Conservation (phyloP, 108 stramenopile species). For the Nitzschia palea region DNA sequence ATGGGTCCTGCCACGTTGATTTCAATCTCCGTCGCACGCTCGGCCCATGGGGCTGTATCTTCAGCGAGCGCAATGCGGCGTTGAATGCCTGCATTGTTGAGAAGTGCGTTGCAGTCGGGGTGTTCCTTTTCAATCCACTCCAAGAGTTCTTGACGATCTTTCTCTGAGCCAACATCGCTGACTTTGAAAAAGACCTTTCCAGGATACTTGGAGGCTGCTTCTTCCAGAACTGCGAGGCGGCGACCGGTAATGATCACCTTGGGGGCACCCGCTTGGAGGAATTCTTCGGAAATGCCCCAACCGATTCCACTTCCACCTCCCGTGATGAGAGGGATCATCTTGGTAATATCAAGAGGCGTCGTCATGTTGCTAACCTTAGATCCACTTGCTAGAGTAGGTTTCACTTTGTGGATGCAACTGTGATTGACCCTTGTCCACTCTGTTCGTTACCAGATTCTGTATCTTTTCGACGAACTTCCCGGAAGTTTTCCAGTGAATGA, state of each 20-base stretch:
- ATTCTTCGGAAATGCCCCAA: conserved; percentile 63
- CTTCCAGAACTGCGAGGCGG: conserved; percentile 54
- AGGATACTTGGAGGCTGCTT: not conserved
- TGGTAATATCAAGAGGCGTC: not conserved
- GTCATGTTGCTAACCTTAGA: not conserved
- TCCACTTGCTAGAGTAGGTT: too few species aligned
- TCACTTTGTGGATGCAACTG: too few species aligned
- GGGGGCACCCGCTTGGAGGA: conserved; percentile 56
- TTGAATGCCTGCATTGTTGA: not conserved
- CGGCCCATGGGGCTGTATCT: not conserved
- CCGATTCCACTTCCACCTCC: conserved; percentile 78
- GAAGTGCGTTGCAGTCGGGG: not conserved
- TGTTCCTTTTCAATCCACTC: not conserved
- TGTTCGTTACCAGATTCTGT: too few species aligned
- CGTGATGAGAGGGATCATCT: conserved; percentile 30
- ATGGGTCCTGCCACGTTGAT: not conserved
- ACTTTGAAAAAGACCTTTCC: not conserved
- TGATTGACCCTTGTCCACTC: too few species aligned
- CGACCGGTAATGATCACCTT: conserved; percentile 67
- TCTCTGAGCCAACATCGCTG: not conserved
- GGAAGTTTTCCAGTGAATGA: too few species aligned
- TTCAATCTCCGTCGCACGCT: not conserved
- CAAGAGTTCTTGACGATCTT: not conserved
- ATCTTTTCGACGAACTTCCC: too few species aligned
- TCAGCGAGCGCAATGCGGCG: not conserved